Conservation (phyloP, 192 early-diverging fungal species). For the Umbelopsis vinacea region DNA sequence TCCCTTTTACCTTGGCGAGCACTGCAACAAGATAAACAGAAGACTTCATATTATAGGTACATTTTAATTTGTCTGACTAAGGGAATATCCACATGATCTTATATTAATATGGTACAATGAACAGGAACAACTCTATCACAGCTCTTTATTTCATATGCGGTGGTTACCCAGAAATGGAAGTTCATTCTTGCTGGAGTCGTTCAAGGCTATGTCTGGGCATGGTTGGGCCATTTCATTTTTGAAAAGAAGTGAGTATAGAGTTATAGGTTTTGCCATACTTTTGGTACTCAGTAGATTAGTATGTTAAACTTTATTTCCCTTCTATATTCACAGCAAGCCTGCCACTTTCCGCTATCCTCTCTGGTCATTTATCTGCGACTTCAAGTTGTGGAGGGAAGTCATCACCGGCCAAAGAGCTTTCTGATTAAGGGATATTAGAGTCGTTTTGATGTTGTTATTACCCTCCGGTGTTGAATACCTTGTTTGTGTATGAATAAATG, state of each 20-base stretch:
- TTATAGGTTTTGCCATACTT: neutral
- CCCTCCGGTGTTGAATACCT: too few species aligned
- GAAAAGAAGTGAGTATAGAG: conserved; percentile 56
- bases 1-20: conserved; percentile 71
- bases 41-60: conserved; percentile 62
- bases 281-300: neutral
- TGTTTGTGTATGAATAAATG: too few species aligned
- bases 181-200: conserved; percentile 38
- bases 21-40: conserved; percentile 53
- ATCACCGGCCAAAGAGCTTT: conserved; percentile 46
- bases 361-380: conserved; percentile 63
- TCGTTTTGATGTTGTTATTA: too few species aligned
- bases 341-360: conserved; percentile 75
- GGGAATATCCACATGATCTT: neutral
- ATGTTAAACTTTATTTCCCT: neutral
- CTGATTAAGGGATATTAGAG: neutral
- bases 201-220: conserved; percentile 67
- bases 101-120: too few species aligned
- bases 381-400: conserved; percentile 56
- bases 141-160: conserved; percentile 33
- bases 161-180: conserved; percentile 34
- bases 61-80: neutral
- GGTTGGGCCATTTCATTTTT: conserved; percentile 71
- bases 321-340: conserved; percentile 58
- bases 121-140: conserved; percentile 44